Evolutionary conservation across 192 early-diverging fungal genomes (phyloP), one percentile per base, ranked within the genome.

Genomic region (Coemansia brasiliensis): DNA sequence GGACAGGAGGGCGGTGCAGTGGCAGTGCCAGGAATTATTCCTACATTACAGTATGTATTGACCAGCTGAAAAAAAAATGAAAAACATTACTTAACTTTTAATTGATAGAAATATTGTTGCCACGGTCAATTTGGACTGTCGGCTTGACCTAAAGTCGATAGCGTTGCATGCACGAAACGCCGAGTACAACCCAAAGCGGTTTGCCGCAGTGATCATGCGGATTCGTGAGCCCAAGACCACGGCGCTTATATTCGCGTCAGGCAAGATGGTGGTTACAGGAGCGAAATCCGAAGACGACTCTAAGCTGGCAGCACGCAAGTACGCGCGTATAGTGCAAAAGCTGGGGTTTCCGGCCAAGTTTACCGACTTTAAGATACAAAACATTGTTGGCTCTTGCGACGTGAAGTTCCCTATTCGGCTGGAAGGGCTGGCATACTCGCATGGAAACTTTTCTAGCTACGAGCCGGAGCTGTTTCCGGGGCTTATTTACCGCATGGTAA

Each of bases 141-240:
- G 89, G 46, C 85, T 99, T 63, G 97, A 99, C 73, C 72, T 99
- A 53, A 99, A 99, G 81, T 96, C 92, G 27, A 99, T 99, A 74
- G 97, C 97, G 35, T 82, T 99, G 53, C 94, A 98, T 64, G 97
- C 97, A n/a, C 86, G 97, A 54, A 99, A 99, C 72, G 97, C 97
- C 69, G 97, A 99, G 81, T 99, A 99, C 83, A 99, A 99, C 77
- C 97, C 97, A 70, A 99, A 99, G 96, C 97, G 97, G 69, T 99
- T 99, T 69, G 97, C 97, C 57, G 97, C 97, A 51, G 97, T 99
- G 29, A 99, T 99, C 69, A 99, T 99, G 97, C 90, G 97, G 67
- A 99, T 99, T 68, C 90, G 97, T 82, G 96, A 96, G 48, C 96
- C 96, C 48, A 98, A 99, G 81, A 99, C 97, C 5, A 99, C 97